Conservation (phyloP, 306 rosid species). For the Glycine tomentella region DNA sequence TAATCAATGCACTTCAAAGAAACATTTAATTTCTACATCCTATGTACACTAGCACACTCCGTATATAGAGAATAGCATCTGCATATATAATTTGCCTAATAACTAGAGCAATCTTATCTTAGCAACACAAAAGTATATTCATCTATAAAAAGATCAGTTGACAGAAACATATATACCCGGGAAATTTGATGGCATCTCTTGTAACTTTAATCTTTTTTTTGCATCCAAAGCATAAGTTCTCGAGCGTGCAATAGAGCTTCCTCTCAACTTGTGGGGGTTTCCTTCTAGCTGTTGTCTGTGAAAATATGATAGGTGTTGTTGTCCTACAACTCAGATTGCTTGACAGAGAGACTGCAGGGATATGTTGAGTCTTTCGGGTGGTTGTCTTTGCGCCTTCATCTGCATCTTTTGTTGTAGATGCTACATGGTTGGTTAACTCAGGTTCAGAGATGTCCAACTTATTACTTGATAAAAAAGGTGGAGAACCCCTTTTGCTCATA, state of each 20-base stretch:
- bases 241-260: slow-evolving; percentile 71
- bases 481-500: slow-evolving; percentile 47
- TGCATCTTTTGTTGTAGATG: slow-evolving; percentile 28
- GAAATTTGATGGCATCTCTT: slow-evolving; percentile 68
- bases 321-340: slow-evolving; percentile 56
- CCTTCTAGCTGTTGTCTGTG: slow-evolving; percentile 68
- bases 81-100: no score
- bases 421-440: slow-evolving; percentile 14
- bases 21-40: slow-evolving; percentile 8
- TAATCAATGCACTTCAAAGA: not conserved
- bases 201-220: slow-evolving; percentile 71
- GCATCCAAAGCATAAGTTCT: slow-evolving; percentile 78
- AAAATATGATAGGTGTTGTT: slow-evolving; percentile 78
- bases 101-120: no score
- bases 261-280: slow-evolving; percentile 75
- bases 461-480: no score
- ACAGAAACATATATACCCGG: slow-evolving; percentile 56
- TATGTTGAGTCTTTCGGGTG: slow-evolving; percentile 10
- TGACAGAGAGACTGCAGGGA: slow-evolving; percentile 48
- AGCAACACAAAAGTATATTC: no score
- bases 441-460: slow-evolving; percentile 44
- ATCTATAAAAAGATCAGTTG: no score
- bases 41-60: not conserved
- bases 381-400: not conserved
- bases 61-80: not conserved